phyloP scores from a whole-genome alignment of 345 rosid genomes.

The Dipteronia dyeriana region DNA sequence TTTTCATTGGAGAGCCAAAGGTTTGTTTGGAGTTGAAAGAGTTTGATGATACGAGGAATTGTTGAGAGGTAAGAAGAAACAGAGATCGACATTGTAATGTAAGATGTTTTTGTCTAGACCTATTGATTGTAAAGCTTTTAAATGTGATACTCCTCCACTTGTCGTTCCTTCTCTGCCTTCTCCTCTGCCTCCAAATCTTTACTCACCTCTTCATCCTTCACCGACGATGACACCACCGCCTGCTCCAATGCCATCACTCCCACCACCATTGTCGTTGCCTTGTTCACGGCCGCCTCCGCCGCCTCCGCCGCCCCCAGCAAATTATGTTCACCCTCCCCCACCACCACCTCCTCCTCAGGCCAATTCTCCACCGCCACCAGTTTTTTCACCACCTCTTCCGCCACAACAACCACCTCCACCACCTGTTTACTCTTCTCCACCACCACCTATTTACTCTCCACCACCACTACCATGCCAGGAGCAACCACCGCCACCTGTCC shows the following conservation, averaged over 20 bases:
- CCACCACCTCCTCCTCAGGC: too few species aligned
- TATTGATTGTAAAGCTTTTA: conserved; percentile 47
- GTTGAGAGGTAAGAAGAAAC: conserved; percentile 43
- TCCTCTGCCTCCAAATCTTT: conserved; percentile 22
- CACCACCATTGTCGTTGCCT: conserved; percentile 4
- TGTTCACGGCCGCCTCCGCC: conserved; percentile 9
- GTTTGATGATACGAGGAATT: conserved; percentile 51
- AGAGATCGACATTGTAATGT: conserved; percentile 68
- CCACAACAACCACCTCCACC: conserved; percentile 21
- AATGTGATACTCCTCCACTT: conserved; percentile 36
- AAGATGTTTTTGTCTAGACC: conserved; percentile 50
- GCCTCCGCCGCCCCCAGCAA: conserved; percentile 4
- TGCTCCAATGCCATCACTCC: too few species aligned
- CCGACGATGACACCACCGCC: background rate
- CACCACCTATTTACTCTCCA: conserved; percentile 15
- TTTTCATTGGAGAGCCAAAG: conserved; percentile 49
- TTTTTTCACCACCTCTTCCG: background rate
- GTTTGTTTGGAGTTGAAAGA: conserved; percentile 41
- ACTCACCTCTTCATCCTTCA: too few species aligned
- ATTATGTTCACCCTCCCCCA: too few species aligned
- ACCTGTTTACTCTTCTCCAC: conserved; percentile 21
- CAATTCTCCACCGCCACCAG: too few species aligned
- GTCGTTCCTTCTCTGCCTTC: conserved; percentile 3
- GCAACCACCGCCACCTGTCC: conserved; percentile 19
- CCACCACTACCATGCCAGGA: conserved; percentile 11